Base-by-base conservation (phyloP, 257 asterid genomes). In the Cynanchum wilfordii region DNA sequence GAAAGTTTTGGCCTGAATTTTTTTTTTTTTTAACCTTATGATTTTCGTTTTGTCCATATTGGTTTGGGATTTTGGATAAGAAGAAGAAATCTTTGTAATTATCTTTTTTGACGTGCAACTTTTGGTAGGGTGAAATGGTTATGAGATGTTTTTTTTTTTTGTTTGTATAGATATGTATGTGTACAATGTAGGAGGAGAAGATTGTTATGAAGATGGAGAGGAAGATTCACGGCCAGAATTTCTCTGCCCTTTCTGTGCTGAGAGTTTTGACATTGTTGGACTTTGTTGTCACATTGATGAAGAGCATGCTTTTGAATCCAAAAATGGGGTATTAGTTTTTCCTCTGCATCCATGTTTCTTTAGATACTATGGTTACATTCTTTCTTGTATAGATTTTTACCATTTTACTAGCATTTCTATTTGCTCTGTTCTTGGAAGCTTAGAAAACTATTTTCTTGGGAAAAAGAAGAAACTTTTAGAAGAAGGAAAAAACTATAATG, bases 231-330 rank as follows among this genome's bases (percentile, higher is more conserved):
- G 81, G 77, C 84, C 92, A 0, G 97, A 93, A 87, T 90, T 71
- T 78, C 73, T 88, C 45, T 93, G 98, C 72, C 97, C 97, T 22
- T 88, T 90, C 77, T 93, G 98, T 80, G 89, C 90, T 0, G 97
- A 90, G 81, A 90, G 87, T 66, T 90, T 86, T 73, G 98, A 93
- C 79, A 85, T 90, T 69, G 87, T 93, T 68, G 97, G 97, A 57
- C 89, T 93, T 33, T 93, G 96, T 72, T 93, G 98, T 79, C 98
- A 90, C 81, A 77, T 93, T 54, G 98, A 93, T 58, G 97, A 90
- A 79, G 96, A 87, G 64, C 98, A 93, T 69, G 77, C 96, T 17
- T 27, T 88, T 30, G 95, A 89, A 82, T 89, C 96, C 65, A 92
- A 86, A 84, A 88, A 87, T 70, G 97, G 97, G 92, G 98, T 92